Evolutionary conservation across 106 monocot genomes (phyloP), one percentile per base, ranked within the genome.

Genomic region (Dendrobium nobile): DNA sequence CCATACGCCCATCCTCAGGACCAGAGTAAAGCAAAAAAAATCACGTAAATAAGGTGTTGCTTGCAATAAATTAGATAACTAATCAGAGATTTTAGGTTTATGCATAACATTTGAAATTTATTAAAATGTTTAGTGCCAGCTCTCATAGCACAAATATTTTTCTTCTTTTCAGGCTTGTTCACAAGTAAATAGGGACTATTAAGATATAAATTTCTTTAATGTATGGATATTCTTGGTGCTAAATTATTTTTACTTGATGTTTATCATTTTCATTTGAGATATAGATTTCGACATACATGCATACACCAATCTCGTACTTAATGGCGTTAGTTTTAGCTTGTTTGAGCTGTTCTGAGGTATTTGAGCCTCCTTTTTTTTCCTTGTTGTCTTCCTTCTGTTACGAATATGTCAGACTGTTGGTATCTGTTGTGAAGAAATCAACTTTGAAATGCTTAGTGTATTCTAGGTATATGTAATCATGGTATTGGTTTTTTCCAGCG

Each of bases 401-500:
- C 16, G 51, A 51, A 51, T 51, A 2, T 15, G 16, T 51, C 51
- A 51, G 9, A n/a, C 24, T 1, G 9, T 26, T 64, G 64, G 8
- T 22, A 24, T 64, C 5, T 64, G 64, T 24, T 64, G 22, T 8
- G 22, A 64, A 26, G n/a, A 64, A 64, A 64, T 18, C 64, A 26
- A 64, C 26, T 64, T 64, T 13, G 6, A 64, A 64, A 64, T 4
- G n/a, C 64, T 24, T 64, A 22, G 24, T 64, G 5, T 9, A 64
- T 64, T 64, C 64, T n/a, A 22, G 64, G 24, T 64, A 51, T 51
- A 3, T 64, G 26, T 64, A 64, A 64, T 82, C 24, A 75, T 72
- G 26, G 4, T n/a, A 9, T 22, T 64, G 64, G 26, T 64, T 26
- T 13, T 58, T 22, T 64, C 7, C 77, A 89, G 89, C 84, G 77